Evolutionary conservation across 106 monocot species (phyloP), one percentile per base, ranked within the genome.

Genomic region (Phalaenopsis aphrodite): DNA sequence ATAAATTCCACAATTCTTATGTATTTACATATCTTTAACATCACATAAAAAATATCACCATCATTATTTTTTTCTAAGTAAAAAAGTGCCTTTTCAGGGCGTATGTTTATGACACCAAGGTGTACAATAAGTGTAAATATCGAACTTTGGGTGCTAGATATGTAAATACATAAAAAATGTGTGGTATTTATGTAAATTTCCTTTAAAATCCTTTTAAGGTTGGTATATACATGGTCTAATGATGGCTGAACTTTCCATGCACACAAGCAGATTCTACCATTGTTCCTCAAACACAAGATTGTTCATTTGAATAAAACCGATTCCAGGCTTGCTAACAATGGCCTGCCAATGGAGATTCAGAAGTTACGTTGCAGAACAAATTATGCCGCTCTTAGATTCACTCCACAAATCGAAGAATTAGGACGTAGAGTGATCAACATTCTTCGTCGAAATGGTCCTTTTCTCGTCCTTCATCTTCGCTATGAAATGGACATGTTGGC

Each of bases 401-500:
- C 97, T 41, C 67, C 92, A 64, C 92, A 92, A 74, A 94, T 98
- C 66, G 94, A 98, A 81, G 92, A 92, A 43, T 86, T 98, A 77
- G 97, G 94, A 15, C 87, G 81, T 79, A 84, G 84, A 83, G 90
- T 98, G 61, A 86, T 94, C 8, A 75, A 66, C 57, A 84, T 94
- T 49, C 82, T 97, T 24, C 88, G 84, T 0, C 79, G 78, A 64
- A 90, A 90, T 82, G 97, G 97, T 11, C 97, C 97, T 57, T 97
- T 92, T 87, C 87, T 97, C 19, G 97, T 97, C 41, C 94, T 97
- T 52, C 97, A 97, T 75, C 90, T 97, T 23, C 81, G 95, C n/a
- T 95, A 95, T 78, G 95, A 95, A 85, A 95, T 95, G 92, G 95
- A 95, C 84, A 95, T 97, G 97, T 78, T 97, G 55, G 97, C 97